These are phyloP conservation scores for Trichocladium uniseriatum DNA, from an alignment of 495 filamentous ascomycete species.

Conservation along the genomic window DNA sequence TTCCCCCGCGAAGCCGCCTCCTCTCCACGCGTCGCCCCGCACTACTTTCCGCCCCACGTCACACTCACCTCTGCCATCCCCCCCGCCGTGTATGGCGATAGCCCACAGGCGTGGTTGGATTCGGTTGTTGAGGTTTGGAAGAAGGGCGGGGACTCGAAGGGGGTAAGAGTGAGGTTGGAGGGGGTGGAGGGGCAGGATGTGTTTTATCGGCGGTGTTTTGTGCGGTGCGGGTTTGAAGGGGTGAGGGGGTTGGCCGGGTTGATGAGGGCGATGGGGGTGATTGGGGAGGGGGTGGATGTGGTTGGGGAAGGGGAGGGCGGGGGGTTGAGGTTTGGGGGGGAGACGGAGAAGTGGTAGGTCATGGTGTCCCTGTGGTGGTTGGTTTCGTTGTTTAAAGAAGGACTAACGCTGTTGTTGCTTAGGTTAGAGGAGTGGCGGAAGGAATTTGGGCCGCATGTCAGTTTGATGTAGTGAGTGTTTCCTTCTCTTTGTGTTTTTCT, in stretches of 20 bases:
- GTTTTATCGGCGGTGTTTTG: conserved; percentile 23
- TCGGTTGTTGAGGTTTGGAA: background rate
- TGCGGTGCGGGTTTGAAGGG: conserved; percentile 6
- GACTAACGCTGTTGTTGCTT: background rate
- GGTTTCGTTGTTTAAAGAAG: no score
- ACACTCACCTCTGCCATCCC: conserved; percentile 23
- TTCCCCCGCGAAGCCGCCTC: conserved; percentile 19
- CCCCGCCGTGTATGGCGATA: conserved; percentile 9
- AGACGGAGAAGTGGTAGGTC: conserved; percentile 20
- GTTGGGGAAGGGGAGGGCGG: conserved; percentile 8
- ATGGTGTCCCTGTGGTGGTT: no score
- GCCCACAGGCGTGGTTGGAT: conserved; percentile 24
- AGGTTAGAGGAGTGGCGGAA: conserved; percentile 17
- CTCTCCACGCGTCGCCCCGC: conserved; percentile 4
- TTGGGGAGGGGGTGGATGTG: conserved; percentile 7
- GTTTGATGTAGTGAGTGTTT: conserved; percentile 26
- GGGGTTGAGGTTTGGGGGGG: conserved; percentile 8
- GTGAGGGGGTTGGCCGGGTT: conserved; percentile 15
- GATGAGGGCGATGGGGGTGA: conserved; percentile 18
- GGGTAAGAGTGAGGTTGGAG: conserved; percentile 15
- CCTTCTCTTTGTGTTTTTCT: background rate
- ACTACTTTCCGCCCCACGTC: conserved; percentile 24
- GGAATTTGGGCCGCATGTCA: conserved; percentile 24
- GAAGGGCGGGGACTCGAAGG: background rate
- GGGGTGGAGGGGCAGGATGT: conserved; percentile 17